Percentiles rank a stretch among this genome's conserved stretches.
These are phyloP conservation scores for Sporothrix phasma DNA, from an alignment of 2,329 filamentous ascomycete genomes.

Conservation along the genomic window DNA sequence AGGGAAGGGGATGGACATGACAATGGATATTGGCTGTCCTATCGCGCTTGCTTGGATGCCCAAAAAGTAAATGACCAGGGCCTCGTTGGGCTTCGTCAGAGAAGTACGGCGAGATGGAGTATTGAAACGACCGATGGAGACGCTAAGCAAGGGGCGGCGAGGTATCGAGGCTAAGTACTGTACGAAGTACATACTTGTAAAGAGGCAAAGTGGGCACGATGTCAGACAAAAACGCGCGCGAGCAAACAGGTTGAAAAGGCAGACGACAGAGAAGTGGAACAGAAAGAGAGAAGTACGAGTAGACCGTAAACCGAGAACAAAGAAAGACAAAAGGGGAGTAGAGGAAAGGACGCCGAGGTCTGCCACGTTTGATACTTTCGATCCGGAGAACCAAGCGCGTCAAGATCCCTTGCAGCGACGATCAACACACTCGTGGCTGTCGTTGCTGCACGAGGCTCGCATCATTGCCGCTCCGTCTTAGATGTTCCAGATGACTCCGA, in stretches of 20 bases:
- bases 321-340: neutral
- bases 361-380: neutral
- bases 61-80: too few relatives aligned
- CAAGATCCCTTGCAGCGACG: neutral
- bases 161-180: neutral
- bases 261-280: neutral
- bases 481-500: neutral
- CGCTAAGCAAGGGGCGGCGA: slow-evolving; percentile 1
- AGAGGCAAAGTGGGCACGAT: neutral
- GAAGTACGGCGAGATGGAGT: neutral
- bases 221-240: neutral
- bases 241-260: neutral
- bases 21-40: neutral
- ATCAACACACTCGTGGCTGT: neutral
- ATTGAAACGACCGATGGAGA: slow-evolving; percentile 5
- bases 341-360: neutral
- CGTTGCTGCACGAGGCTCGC: neutral
- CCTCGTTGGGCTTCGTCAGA: neutral
- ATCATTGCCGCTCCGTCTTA: slow-evolving; percentile 1
- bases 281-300: neutral
- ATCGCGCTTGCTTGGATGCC: too few relatives aligned
- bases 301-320: neutral
- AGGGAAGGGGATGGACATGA: neutral
- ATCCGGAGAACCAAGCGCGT: neutral
- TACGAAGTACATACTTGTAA: neutral